Evolutionary conservation across 2,329 filamentous ascomycete species (phyloP).

Genomic region (Phoma sp.): DNA sequence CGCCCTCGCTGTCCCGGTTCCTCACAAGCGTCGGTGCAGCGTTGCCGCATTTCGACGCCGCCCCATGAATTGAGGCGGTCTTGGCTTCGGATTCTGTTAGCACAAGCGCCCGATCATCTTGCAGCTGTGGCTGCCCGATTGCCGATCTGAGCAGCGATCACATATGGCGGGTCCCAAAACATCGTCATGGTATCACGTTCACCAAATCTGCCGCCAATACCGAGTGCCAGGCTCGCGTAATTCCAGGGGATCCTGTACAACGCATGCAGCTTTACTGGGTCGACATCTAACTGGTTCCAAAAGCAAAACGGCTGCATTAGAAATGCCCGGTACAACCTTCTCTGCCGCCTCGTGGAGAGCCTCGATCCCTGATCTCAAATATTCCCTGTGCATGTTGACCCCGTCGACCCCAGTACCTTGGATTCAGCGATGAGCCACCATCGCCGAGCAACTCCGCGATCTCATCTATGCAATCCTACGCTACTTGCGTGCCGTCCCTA

Average conservation of each 20-base stretch:
- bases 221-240: constrained; percentile 23
- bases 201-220: constrained; percentile 32
- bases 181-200: constrained; percentile 31
- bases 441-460: constrained; percentile 38
- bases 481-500: constrained; percentile 29
- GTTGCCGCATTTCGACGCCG: constrained; percentile 23
- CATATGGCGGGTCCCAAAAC: constrained; percentile 21
- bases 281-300: constrained; percentile 32
- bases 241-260: constrained; percentile 30
- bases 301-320: constrained; percentile 30
- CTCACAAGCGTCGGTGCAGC: constrained; percentile 19
- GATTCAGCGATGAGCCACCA: constrained; percentile 3
- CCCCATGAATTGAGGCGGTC: constrained; percentile 25
- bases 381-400: constrained; percentile 8
- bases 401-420: constrained; percentile 11
- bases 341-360: constrained; percentile 26
- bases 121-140: constrained; percentile 36
- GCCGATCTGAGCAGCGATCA: constrained; percentile 36
- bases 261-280: constrained; percentile 27
- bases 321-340: constrained; percentile 14
- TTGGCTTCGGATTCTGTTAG: constrained; percentile 21
- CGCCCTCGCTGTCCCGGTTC: constrained; percentile 28
- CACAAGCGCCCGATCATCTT: constrained; percentile 27
- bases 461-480: constrained; percentile 13
- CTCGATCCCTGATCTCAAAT: constrained; percentile 15